phyloP scores from a whole-genome alignment of 2,329 filamentous ascomycete genomes.

The Neopestalotiopsis rosae region DNA sequence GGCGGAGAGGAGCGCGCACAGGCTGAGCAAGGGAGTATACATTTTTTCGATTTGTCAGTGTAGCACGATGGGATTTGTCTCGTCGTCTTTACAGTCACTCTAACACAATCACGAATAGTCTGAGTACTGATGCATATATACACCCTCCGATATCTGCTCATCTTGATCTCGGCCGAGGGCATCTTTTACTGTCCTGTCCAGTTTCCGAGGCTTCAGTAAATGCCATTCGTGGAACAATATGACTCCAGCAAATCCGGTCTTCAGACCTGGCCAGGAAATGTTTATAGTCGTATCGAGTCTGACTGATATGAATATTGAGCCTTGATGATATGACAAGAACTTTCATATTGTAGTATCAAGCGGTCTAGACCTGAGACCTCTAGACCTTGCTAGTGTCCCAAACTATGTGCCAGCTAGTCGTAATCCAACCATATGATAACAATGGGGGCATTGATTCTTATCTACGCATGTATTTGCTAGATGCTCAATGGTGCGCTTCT shows the following conservation, averaged over 20 bases:
- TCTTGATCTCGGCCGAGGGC: neutral
- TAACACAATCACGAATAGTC: neutral
- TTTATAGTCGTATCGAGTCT: neutral
- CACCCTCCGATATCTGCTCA: neutral
- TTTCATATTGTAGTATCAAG: neutral
- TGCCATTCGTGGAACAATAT: neutral
- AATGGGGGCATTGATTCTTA: neutral
- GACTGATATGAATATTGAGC: neutral
- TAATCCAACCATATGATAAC: neutral
- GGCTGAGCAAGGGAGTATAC: neutral
- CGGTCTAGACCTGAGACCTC: too few relatives aligned
- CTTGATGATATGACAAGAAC: neutral
- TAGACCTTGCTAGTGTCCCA: neutral
- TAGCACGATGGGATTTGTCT: neutral
- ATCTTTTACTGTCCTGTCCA: neutral
- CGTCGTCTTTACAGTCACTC: neutral
- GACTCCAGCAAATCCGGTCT: neutral
- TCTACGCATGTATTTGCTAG: neutral
- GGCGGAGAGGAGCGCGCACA: constrained; percentile 17
- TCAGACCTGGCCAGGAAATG: neutral
- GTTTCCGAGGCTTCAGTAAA: neutral
- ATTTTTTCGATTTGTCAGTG: neutral
- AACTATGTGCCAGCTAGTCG: neutral
- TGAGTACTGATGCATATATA: neutral
- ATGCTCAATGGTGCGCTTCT: neutral